Conservation (phyloP, 2,329 filamentous ascomycete species). For the Botryotinia globosa region DNA sequence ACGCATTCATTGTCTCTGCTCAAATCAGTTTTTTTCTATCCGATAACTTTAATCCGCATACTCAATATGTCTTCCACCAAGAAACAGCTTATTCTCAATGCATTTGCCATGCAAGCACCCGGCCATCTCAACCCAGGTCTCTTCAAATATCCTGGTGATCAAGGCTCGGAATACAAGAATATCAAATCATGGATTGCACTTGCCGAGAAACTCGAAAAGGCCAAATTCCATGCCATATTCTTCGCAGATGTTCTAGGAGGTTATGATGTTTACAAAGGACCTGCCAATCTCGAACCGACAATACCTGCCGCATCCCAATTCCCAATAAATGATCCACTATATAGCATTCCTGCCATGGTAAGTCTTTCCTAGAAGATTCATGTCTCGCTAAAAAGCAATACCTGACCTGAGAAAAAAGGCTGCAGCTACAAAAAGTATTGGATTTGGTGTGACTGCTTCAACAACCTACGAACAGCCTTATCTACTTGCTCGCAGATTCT, state of each 20-base stretch:
- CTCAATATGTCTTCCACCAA: constrained; percentile 30
- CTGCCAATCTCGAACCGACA: constrained; percentile 56
- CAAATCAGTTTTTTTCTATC: background rate
- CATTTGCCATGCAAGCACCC: constrained; percentile 49
- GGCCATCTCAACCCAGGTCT: constrained; percentile 55
- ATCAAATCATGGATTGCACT: constrained; percentile 60
- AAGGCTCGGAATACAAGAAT: constrained; percentile 59
- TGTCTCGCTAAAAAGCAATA: background rate
- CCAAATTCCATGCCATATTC: constrained; percentile 65
- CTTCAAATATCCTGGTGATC: constrained; percentile 63
- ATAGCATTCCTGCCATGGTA: constrained; percentile 64
- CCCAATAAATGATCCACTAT: constrained; percentile 68
- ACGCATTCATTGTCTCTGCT: background rate
- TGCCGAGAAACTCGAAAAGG: constrained; percentile 57
- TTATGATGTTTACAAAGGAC: constrained; percentile 68
- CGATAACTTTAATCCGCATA: background rate
- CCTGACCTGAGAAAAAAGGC: constrained; percentile 11
- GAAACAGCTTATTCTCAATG: constrained; percentile 50
- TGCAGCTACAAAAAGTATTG: constrained; percentile 61
- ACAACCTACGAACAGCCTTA: constrained; percentile 59
- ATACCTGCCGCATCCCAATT: constrained; percentile 64
- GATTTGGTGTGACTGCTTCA: constrained; percentile 64
- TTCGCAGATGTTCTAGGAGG: constrained; percentile 65
- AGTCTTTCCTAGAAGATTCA: constrained; percentile 30
- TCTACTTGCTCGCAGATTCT: constrained; percentile 31